A percentile compares a stretch with the other conserved stretches of the same genome.
Evolutionary conservation across 306 rosid species (phyloP).

Genomic region (Ceratonia siliqua): DNA sequence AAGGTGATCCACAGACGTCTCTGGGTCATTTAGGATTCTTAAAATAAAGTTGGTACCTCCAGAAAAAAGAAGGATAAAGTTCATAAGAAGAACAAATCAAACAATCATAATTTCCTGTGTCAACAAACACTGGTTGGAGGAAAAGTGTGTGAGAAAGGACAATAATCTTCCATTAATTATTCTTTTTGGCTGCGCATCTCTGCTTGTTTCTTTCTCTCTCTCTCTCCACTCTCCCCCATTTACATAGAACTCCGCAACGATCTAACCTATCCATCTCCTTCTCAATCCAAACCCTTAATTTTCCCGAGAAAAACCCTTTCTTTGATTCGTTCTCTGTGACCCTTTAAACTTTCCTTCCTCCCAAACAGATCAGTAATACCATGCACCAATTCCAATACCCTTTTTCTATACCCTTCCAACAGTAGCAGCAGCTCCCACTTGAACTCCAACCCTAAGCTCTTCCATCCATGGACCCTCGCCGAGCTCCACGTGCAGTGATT

Average conservation of each 20-base stretch:
- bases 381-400: conserved; percentile 4
- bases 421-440: not conserved
- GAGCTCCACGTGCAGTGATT: conserved; percentile 44
- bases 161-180: not conserved
- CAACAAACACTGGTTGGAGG: not conserved
- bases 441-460: conserved; percentile 6
- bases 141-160: not conserved
- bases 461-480: conserved; percentile 36
- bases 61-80: not conserved
- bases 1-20: not conserved
- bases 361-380: conserved; percentile 14
- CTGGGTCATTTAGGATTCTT: not conserved
- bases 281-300: conserved; percentile 8
- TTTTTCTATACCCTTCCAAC: conserved; percentile 12
- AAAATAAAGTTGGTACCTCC: not conserved
- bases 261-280: not conserved
- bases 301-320: not conserved
- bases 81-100: not conserved
- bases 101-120: no score
- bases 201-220: not conserved
- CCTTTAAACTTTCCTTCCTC: conserved; percentile 10
- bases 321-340: not conserved
- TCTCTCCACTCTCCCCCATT: not conserved
- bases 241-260: not conserved
- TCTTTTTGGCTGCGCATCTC: conserved; percentile 16